Conservation (phyloP, 306 rosid genomes). For the Ziziphus jujuba region DNA sequence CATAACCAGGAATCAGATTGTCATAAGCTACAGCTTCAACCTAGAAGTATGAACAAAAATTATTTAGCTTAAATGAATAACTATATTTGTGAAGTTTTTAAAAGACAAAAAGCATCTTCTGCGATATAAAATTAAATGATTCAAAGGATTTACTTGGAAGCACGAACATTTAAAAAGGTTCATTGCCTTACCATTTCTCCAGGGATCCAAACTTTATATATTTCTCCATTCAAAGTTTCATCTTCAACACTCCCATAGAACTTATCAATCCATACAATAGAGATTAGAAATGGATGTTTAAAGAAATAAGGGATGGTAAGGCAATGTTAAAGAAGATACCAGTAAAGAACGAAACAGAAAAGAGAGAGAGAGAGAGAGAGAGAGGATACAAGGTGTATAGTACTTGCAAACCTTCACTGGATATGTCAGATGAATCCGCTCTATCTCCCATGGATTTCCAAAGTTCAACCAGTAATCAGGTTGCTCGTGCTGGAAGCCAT, state of each 20-base stretch:
- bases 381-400: constrained; percentile 8
- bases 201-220: constrained; percentile 54
- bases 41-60: constrained; percentile 35
- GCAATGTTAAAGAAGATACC: constrained; percentile 8
- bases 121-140: constrained; percentile 6
- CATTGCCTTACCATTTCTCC: constrained; percentile 59
- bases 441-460: constrained; percentile 87
- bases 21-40: constrained; percentile 87
- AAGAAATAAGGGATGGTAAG: constrained; percentile 15
- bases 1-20: constrained; percentile 79
- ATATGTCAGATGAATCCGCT: constrained; percentile 65
- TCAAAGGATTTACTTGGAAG: constrained; percentile 17
- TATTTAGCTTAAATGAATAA: constrained; percentile 24
- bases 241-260: constrained; percentile 64
- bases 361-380: no score
- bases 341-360: constrained; percentile 15
- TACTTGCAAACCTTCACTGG: constrained; percentile 61
- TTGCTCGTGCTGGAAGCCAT: constrained; percentile 74
- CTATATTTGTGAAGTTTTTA: constrained; percentile 9
- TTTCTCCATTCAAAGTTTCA: constrained; percentile 44
- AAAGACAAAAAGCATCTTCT: constrained; percentile 21
- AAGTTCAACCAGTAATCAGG: constrained; percentile 79
- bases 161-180: constrained; percentile 26
- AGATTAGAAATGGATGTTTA: constrained; percentile 32
- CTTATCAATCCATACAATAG: constrained; percentile 41